Evolutionary conservation across 2,329 filamentous ascomycete genomes (phyloP), one percentile per base, ranked within the genome.

Genomic region (Aspergillus ustus): DNA sequence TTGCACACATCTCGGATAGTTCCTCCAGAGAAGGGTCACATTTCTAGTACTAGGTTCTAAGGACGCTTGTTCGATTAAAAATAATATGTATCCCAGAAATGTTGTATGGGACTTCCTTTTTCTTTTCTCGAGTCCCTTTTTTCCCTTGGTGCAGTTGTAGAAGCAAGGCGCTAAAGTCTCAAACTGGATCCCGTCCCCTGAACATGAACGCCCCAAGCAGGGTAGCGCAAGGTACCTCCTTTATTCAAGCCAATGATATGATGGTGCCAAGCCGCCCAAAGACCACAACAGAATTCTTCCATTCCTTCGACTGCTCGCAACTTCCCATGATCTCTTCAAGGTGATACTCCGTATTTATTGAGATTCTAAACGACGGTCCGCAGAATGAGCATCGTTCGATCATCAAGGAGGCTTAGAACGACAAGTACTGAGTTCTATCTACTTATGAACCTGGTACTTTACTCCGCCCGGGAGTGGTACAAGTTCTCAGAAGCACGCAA

Each of bases 201-300:
- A 37, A 40, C 40, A 25, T 53, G 20, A 31, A 17, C 4, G 9
- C 20, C 20, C 54, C 29, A 46, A 31, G 22, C 20, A 57, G 20
- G 19, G 49, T 61, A 61, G 59, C 52, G 52, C 37, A 52, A 61
- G 59, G 59, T 48, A 60, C 58, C 57, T 31, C 40, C 40, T 31
- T 25, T 13, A 31, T 19, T 52, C 9, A 6, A 29, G 17, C 55
- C 55, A 57, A 51, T 57, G 9, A 43, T 51, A 11, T n/a, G 19
- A 4, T 20, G 22, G 9, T 15, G n/a, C 15, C 13, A 22, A 50
- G 15, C 25, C 4, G 25, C 44, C 46, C 55, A 40, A 4, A 4
- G 25, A 5, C 25, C 57, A 46, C 28, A 58, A 48, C 54, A 57
- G 6, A 34, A n/a, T 22, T 9, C 46, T 40, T 28, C 34, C 52